These are phyloP conservation scores for Verticillium nubilum DNA, from an alignment of 2,329 filamentous ascomycete species.

Conservation along the genomic window DNA sequence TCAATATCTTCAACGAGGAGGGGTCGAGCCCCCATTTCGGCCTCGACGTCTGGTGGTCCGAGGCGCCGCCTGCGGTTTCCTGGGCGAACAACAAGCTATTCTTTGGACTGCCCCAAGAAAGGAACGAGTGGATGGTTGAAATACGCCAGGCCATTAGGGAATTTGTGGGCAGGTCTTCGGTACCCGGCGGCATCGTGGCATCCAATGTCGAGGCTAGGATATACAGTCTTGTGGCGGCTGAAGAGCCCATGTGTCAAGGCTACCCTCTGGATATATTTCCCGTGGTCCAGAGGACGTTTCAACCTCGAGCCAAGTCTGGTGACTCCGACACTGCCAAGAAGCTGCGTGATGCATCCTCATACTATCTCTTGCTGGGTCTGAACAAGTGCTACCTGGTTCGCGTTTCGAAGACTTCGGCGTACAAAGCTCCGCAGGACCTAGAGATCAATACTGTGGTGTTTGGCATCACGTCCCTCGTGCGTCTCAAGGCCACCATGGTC, in stretches of 20 bases:
- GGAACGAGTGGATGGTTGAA: constrained; percentile 43
- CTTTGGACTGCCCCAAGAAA: constrained; percentile 41
- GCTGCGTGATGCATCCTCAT: constrained; percentile 42
- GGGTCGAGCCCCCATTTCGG: constrained; percentile 42
- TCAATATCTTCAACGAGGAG: constrained; percentile 48
- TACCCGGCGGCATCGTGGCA: constrained; percentile 31
- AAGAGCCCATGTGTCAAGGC: constrained; percentile 32
- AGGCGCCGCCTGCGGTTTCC: constrained; percentile 33
- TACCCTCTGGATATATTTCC: constrained; percentile 39
- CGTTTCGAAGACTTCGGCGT: constrained; percentile 38
- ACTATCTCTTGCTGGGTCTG: constrained; percentile 48
- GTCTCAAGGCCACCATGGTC: constrained; percentile 43
- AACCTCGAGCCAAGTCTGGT: constrained; percentile 31
- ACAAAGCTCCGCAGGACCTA: constrained; percentile 37
- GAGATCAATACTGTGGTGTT: constrained; percentile 43
- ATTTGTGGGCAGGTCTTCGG: constrained; percentile 21
- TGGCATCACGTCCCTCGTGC: constrained; percentile 46
- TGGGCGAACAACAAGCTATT: constrained; percentile 44
- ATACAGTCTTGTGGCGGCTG: constrained; percentile 36
- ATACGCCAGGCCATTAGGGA: constrained; percentile 37
- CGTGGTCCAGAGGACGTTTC: constrained; percentile 42
- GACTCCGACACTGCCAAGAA: constrained; percentile 39
- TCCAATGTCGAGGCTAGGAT: constrained; percentile 43
- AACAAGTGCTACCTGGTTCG: constrained; percentile 48
- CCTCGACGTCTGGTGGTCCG: constrained; percentile 53